Percentiles rank a stretch among this genome's conserved stretches.
Evolutionary conservation across 768 basidiomycete genomes (phyloP).

Genomic region (Suillus sp.): DNA sequence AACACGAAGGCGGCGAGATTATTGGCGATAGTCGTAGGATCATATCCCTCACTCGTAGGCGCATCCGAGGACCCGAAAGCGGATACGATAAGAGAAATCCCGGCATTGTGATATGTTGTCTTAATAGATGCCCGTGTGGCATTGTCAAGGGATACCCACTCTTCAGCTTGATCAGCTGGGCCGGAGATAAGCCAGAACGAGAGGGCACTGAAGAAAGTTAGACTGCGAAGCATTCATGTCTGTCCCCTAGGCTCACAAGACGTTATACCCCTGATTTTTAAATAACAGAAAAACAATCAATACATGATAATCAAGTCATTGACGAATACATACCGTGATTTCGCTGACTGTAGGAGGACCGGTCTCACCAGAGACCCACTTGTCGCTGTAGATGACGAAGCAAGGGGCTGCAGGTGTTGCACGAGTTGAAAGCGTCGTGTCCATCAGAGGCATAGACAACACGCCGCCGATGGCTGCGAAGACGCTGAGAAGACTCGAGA

Average conservation of each 20-base stretch:
- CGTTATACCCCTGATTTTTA: slow-evolving; percentile 52
- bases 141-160: slow-evolving; percentile 52
- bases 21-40: slow-evolving; percentile 62
- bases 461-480: slow-evolving; percentile 5
- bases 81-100: slow-evolving; percentile 64
- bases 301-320: not conserved
- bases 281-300: slow-evolving; percentile 1
- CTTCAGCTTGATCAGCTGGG: slow-evolving; percentile 59
- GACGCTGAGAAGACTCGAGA: slow-evolving; percentile 3
- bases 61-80: slow-evolving; percentile 57
- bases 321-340: slow-evolving; percentile 29
- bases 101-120: slow-evolving; percentile 56
- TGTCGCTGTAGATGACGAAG: slow-evolving; percentile 44
- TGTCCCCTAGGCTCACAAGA: slow-evolving; percentile 45
- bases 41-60: slow-evolving; percentile 59
- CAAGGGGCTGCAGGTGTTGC: slow-evolving; percentile 36
- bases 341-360: slow-evolving; percentile 38
- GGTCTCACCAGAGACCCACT: slow-evolving; percentile 39
- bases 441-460: slow-evolving; percentile 1
- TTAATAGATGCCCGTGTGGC: slow-evolving; percentile 50
- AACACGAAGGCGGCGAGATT: slow-evolving; percentile 68
- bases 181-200: slow-evolving; percentile 60
- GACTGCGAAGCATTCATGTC: not conserved
- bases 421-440: not conserved
- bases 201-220: slow-evolving; percentile 35